Percentiles rank a stretch among this genome's conserved stretches.
Conservation (phyloP, 331 rosid genomes). For the Quercus lobata region DNA sequence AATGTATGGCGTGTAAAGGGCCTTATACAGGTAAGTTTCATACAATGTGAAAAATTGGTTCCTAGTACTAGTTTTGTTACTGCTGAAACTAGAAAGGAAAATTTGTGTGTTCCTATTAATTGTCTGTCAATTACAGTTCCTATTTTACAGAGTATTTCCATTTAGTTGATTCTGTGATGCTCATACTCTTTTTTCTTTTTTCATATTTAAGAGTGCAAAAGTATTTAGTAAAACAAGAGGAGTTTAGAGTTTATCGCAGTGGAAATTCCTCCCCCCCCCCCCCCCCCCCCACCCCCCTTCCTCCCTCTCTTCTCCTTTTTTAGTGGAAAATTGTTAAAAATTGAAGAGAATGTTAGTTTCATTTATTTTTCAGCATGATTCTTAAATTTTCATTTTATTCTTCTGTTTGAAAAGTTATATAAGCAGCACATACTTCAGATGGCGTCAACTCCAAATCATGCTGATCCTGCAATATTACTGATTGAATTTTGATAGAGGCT, state of each 20-base stretch:
- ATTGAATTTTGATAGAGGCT: neutral
- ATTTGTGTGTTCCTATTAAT: neutral
- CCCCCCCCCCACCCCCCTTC: neutral
- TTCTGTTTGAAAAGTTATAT: no score
- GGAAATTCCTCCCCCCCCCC: no score
- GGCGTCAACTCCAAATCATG: no score
- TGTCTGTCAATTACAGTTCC: neutral
- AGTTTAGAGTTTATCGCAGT: neutral
- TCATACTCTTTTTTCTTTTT: neutral
- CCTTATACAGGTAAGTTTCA: slow-evolving; percentile 66
- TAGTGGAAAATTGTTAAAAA: neutral
- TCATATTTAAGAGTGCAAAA: neutral
- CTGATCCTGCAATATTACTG: neutral
- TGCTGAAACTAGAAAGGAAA: neutral
- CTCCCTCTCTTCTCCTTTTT: neutral
- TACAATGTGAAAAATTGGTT: neutral
- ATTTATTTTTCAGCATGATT: neutral
- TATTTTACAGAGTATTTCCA: neutral
- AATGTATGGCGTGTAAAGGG: slow-evolving; percentile 99
- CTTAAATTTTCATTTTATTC: no score
- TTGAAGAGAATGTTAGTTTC: neutral
- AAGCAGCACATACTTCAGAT: no score
- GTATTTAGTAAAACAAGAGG: neutral
- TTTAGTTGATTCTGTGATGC: neutral
- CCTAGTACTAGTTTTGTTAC: slow-evolving; percentile 5